A percentile compares a stretch with the other conserved stretches of the same genome.
Conservation (phyloP, 2,329 filamentous ascomycete species). For the Westerdykella aurantiaca region DNA sequence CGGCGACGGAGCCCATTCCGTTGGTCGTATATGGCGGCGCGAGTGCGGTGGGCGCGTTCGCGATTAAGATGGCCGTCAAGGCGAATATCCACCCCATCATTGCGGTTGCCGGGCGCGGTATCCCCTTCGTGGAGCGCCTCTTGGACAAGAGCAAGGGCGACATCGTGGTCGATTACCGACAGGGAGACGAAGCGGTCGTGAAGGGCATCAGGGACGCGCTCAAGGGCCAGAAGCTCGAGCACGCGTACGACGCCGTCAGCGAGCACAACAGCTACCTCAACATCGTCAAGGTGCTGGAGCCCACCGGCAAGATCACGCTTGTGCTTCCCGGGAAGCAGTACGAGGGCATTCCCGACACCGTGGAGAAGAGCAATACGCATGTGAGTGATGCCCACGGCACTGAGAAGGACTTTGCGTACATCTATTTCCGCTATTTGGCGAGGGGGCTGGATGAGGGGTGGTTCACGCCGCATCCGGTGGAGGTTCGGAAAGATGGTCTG, state of each 20-base stretch:
- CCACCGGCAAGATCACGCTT: slow-evolving; percentile 30
- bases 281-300: slow-evolving; percentile 35
- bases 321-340: slow-evolving; percentile 43
- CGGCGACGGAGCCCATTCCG: slow-evolving; percentile 16
- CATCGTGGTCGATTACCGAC: slow-evolving; percentile 49
- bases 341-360: slow-evolving; percentile 35
- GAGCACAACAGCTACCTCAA: slow-evolving; percentile 48
- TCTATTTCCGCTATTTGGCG: slow-evolving; percentile 43
- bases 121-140: slow-evolving; percentile 33
- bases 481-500: slow-evolving; percentile 52
- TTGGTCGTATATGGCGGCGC: slow-evolving; percentile 41
- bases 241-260: slow-evolving; percentile 55
- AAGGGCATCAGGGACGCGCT: slow-evolving; percentile 43
- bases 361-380: slow-evolving; percentile 38
- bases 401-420: slow-evolving; percentile 41
- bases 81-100: slow-evolving; percentile 42
- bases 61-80: slow-evolving; percentile 36
- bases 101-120: slow-evolving; percentile 37
- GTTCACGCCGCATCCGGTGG: slow-evolving; percentile 47
- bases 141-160: slow-evolving; percentile 39
- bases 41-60: slow-evolving; percentile 38
- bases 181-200: slow-evolving; percentile 50
- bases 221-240: slow-evolving; percentile 40
- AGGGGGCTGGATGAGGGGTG: slow-evolving; percentile 47
- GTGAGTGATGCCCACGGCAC: slow-evolving; percentile 27